Percentiles rank a stretch among this genome's conserved stretches.
Evolutionary conservation across 1,284 basidiomycete genomes (phyloP).

Genomic region (Anthracocystis walkeri): DNA sequence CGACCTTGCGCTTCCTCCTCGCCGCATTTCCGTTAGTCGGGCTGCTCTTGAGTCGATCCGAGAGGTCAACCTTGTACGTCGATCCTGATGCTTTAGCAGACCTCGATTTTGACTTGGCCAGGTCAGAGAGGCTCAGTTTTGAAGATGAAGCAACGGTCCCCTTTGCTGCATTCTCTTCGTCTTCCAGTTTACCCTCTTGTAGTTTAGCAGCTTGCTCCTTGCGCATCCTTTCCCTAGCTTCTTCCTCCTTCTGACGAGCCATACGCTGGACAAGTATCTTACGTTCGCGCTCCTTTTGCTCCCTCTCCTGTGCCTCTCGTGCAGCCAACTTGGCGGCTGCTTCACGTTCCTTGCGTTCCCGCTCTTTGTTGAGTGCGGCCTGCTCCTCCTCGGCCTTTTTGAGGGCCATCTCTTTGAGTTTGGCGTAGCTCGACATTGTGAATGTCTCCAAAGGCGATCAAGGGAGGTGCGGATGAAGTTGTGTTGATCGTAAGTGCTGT

Average conservation of each 20-base stretch:
- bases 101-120: conserved; percentile 2
- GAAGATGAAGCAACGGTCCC: neutral
- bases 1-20: conserved; percentile 33
- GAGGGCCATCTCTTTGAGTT: conserved; percentile 47
- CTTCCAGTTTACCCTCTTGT: conserved; percentile 10
- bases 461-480: no score
- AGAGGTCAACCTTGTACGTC: conserved; percentile 42
- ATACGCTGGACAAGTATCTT: conserved; percentile 46
- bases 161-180: conserved; percentile 10
- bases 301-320: conserved; percentile 35
- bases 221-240: conserved; percentile 35
- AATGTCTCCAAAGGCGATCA: neutral
- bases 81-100: conserved; percentile 21
- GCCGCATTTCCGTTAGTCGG: conserved; percentile 8
- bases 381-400: conserved; percentile 43
- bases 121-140: conserved; percentile 1
- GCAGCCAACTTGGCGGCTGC: conserved; percentile 43
- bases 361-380: conserved; percentile 29
- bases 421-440: conserved; percentile 47
- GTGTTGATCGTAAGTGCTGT: neutral
- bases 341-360: conserved; percentile 37
- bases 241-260: conserved; percentile 43
- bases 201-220: conserved; percentile 28
- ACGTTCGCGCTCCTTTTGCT: conserved; percentile 43
- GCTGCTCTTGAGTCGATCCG: conserved; percentile 17